These are phyloP conservation scores for Warburgia ugandensis DNA, from an alignment of 164 flowering plant species.

Conservation along the genomic window DNA sequence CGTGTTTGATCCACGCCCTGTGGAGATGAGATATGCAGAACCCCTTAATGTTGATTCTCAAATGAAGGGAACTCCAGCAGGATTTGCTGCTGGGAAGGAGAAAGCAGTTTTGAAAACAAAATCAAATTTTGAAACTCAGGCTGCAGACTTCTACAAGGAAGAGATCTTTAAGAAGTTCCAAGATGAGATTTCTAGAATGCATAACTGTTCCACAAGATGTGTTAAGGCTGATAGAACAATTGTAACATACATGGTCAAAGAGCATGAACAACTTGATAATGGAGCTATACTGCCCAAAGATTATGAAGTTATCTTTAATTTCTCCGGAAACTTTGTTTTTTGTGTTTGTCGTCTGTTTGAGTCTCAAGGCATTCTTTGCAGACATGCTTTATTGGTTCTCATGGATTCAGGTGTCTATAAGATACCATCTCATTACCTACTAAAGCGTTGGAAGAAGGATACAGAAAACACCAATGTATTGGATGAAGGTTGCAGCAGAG, in stretches of 20 bases:
- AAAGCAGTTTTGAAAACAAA: constrained; percentile 5
- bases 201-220: constrained; percentile 8
- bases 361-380: constrained; percentile 13
- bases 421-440: constrained; percentile 11
- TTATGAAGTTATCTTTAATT: constrained; percentile 4
- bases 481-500: not conserved
- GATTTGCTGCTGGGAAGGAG: not conserved
- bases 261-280: too few relatives aligned
- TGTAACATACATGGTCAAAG: constrained; percentile 3
- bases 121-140: constrained; percentile 60
- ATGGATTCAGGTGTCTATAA: not conserved
- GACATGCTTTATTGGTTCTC: constrained; percentile 9
- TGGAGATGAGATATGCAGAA: too few relatives aligned
- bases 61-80: constrained; percentile 9
- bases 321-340: constrained; percentile 1
- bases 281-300: not conserved
- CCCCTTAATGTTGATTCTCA: constrained; percentile 5
- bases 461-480: constrained; percentile 4
- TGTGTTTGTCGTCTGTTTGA: constrained; percentile 12
- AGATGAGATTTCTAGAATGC: constrained; percentile 72
- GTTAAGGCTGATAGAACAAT: constrained; percentile 3
- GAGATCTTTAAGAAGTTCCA: constrained; percentile 78
- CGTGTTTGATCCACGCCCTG: too few relatives aligned
- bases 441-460: constrained; percentile 11
- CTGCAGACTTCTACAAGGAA: constrained; percentile 68